Conservation (phyloP, 2,329 filamentous ascomycete species). For the Aotearoamyces nothofagi region DNA sequence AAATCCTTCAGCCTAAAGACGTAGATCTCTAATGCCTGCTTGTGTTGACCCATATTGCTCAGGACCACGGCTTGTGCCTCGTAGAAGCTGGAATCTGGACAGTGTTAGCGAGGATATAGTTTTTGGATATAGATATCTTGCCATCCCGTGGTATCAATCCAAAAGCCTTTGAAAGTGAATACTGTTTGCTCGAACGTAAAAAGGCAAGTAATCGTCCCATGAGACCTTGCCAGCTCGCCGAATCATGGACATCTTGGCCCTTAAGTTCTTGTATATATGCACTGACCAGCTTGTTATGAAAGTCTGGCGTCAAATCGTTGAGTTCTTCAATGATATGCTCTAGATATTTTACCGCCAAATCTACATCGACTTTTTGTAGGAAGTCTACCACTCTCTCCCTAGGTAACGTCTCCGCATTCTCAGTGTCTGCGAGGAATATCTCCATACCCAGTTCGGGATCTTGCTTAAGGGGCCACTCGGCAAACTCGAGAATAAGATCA, state of each 20-base stretch:
- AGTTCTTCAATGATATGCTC: slow-evolving; percentile 85
- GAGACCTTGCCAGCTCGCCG: slow-evolving; percentile 37
- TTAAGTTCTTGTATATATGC: slow-evolving; percentile 42
- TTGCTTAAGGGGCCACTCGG: slow-evolving; percentile 67
- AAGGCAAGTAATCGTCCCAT: slow-evolving; percentile 59
- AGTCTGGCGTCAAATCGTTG: slow-evolving; percentile 68
- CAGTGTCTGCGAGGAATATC: slow-evolving; percentile 81
- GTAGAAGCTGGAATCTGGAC: slow-evolving; percentile 64
- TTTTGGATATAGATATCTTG: slow-evolving; percentile 23
- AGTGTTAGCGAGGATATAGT: slow-evolving; percentile 5
- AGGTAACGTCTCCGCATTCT: slow-evolving; percentile 84
- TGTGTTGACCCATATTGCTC: slow-evolving; percentile 89
- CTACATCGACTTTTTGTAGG: slow-evolving; percentile 50
- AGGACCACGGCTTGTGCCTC: slow-evolving; percentile 83
- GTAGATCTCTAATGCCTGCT: slow-evolving; percentile 92
- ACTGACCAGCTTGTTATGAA: slow-evolving; percentile 73
- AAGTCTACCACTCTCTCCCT: slow-evolving; percentile 63
- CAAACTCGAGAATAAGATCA: slow-evolving; percentile 82
- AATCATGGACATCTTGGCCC: slow-evolving; percentile 21
- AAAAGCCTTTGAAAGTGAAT: slow-evolving; percentile 67
- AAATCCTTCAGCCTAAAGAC: slow-evolving; percentile 88
- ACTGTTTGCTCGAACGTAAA: slow-evolving; percentile 60
- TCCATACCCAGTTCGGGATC: slow-evolving; percentile 74
- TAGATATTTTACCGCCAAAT: slow-evolving; percentile 67
- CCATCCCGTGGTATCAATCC: slow-evolving; percentile 65